These are phyloP conservation scores for Ceratobasidium sp. DNA, from an alignment of 1,284 basidiomycete species.

Conservation along the genomic window DNA sequence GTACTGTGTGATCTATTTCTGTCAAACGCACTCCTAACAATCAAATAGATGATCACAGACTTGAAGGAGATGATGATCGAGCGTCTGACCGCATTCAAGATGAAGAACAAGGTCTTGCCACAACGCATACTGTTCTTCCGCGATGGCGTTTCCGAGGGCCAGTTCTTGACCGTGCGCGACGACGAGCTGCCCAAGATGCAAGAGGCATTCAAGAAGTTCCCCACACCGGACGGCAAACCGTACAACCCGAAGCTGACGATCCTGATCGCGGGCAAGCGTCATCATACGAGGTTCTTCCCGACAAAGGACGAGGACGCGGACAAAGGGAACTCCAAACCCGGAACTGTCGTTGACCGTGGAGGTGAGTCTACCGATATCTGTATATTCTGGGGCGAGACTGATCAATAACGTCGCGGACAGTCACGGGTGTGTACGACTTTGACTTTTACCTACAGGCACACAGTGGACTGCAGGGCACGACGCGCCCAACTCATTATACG, in stretches of 20 bases:
- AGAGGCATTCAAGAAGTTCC: conserved; percentile 63
- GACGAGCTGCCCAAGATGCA: conserved; percentile 73
- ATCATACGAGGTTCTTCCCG: conserved; percentile 84
- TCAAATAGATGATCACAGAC: conserved; percentile 70
- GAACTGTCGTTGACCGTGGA: conserved; percentile 79
- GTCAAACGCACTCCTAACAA: not conserved
- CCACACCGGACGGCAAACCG: conserved; percentile 48
- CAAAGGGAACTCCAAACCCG: conserved; percentile 72
- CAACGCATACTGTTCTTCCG: conserved; percentile 74
- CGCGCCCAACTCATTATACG: conserved; percentile 76
- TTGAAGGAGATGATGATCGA: conserved; percentile 73
- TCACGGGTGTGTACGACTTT: conserved; percentile 74
- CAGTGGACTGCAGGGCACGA: conserved; percentile 66
- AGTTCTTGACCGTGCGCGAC: conserved; percentile 69
- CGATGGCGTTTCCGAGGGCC: conserved; percentile 72
- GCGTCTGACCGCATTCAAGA: conserved; percentile 59
- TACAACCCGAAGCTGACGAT: conserved; percentile 76
- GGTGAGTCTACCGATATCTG: not conserved
- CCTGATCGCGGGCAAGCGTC: conserved; percentile 59
- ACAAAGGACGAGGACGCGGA: conserved; percentile 63
- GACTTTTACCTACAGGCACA: conserved; percentile 83
- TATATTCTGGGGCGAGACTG: too few relatives aligned
- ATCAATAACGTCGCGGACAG: conserved; percentile 43
- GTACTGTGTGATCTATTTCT: conserved; percentile 38
- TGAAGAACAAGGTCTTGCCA: conserved; percentile 61